These are phyloP conservation scores for Fragilaria crotonensis DNA, from an alignment of 108 stramenopile species.

Conservation along the genomic window DNA sequence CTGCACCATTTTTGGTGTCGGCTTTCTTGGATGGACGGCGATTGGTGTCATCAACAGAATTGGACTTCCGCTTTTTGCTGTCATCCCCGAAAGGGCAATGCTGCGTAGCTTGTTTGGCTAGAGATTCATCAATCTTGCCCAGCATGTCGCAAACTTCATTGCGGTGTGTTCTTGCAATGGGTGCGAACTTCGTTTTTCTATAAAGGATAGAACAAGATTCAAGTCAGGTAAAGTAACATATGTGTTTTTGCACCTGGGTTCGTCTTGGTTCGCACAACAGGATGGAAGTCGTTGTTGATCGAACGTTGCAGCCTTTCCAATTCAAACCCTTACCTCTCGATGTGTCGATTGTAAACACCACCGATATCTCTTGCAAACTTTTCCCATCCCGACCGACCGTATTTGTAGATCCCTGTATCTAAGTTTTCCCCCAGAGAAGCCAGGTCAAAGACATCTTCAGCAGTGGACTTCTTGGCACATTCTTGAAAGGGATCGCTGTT, in stretches of 20 bases:
- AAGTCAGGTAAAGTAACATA: too few relatives aligned
- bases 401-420: constrained; percentile 52
- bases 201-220: neutral
- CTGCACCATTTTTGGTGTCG: constrained; percentile 11
- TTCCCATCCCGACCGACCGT: constrained; percentile 74
- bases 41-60: constrained; percentile 9
- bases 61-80: constrained; percentile 19
- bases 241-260: too few relatives aligned
- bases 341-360: constrained; percentile 68
- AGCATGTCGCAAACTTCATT: constrained; percentile 51
- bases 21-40: constrained; percentile 24
- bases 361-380: constrained; percentile 75
- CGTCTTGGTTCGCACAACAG: too few relatives aligned
- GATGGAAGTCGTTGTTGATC: too few relatives aligned
- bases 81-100: constrained; percentile 1
- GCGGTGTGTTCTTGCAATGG: constrained; percentile 46
- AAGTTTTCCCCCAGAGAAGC: constrained; percentile 59
- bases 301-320: neutral
- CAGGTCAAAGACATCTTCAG: constrained; percentile 29
- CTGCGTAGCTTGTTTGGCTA: constrained; percentile 43
- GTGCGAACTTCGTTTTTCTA: constrained; percentile 63
- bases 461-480: constrained; percentile 8
- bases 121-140: constrained; percentile 55
- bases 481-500: constrained; percentile 61
- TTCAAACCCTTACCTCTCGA: constrained; percentile 46